Evolutionary conservation across 139 green algal species (phyloP), one percentile per base, ranked within the genome.

Genomic region (Mychonastes homosphaera): DNA sequence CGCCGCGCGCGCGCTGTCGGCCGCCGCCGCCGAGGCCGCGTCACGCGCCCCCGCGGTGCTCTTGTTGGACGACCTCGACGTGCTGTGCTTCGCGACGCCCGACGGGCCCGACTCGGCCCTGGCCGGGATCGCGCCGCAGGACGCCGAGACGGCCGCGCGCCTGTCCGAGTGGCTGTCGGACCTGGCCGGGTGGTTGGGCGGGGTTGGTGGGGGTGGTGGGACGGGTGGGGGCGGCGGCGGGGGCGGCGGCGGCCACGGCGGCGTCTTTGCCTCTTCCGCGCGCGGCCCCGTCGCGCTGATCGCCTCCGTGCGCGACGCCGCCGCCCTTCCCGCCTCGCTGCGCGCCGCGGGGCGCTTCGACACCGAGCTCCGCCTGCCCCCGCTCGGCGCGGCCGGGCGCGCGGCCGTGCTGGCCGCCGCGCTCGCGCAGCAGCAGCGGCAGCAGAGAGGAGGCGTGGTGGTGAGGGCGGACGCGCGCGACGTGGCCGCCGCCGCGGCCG

Each of bases 21-120:
- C 46, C 9, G 45, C 63, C 3, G 41, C 82, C 7, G 28, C 32
- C 10, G 74, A 85, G 66, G 78, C 79, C 0, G 47, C 79, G 23
- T 51, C 51, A 0, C 72, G 72, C 58, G 66, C 77, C 48, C 87
- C 87, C 7, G 68, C 72, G 45, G 46, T 95, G 54, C 49, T 95
- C 24, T 51, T 94, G 30, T 61, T 95, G 33, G 87, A 95, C 48
- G 82, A 93, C 53, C 54, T 95, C 55, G 78, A 95, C 33, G 49
- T 78, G 27, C 40, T 95, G 33, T 78, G 67, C 35, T 66, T 36
- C 34, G 70, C 71, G 16, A 34, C 58, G 45, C 58, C 82, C 24
- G 62, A 76, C 57, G 33, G n/a, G n/a, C n/a, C n/a, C n/a, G n/a
- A n/a, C n/a, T n/a, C n/a, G n/a, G n/a, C n/a, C n/a, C n/a, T n/a